Evolutionary conservation across 345 rosid genomes (phyloP), one percentile per base, ranked within the genome.

Genomic region (Alliaria petiolata): DNA sequence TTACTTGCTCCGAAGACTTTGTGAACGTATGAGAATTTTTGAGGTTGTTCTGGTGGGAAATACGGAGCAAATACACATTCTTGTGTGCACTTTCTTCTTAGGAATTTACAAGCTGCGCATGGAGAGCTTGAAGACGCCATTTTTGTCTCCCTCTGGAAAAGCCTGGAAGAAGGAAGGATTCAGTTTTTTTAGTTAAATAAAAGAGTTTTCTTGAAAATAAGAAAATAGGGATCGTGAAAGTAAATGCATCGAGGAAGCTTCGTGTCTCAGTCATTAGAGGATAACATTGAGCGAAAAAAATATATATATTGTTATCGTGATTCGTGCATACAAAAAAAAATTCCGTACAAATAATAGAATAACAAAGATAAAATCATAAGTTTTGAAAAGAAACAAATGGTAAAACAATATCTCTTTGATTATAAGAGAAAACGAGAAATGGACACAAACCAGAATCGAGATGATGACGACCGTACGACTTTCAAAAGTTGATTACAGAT

Each of bases 31-130:
- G 81, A 68, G 39, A 83, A 86, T 42, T 75, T 83, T 10, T 76
- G 85, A 5, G 87, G 89, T 70, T 87, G 88, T 33, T 87, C 89
- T 3, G 92, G 85, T 20, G 90, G 88, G 46, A 87, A 87, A 56
- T 87, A 82, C 3, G 93, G 93, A 12, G 93, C 90, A 35, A 87
- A 87, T 3, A 82, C 81, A 67, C 93, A 87, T 35, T 85, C 93
- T 57, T 77, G 86, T 0, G 87, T 87, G 63, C 93, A 87, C 74
- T 87, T 87, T 74, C 87, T 79, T 62, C 90, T 67, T 61, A 69
- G 13, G 62, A 85, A 85, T 62, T 85, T 85, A 63, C 79, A 87
- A 59, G 88, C 89, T 4, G 92, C 92, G 6, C 92, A 87, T 0
- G 92, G 89, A 9, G 87, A 81, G 57, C 73, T 81, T 12, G 85